Conservation (phyloP, 345 rosid species). For the Carallia pectinifolia region DNA sequence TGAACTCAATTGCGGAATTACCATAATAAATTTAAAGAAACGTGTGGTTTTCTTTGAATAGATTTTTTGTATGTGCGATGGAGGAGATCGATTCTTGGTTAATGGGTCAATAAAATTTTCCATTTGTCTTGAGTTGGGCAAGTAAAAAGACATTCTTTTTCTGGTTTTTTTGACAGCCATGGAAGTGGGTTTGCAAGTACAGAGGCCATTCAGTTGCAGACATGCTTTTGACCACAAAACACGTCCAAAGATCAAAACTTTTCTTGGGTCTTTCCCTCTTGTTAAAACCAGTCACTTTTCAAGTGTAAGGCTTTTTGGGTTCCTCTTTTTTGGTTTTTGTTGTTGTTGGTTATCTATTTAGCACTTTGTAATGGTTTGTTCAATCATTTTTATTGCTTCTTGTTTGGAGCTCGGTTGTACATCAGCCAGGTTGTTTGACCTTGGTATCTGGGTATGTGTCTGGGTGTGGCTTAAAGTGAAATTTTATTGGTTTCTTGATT, state of each 20-base stretch:
- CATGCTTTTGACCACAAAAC: slow-evolving; percentile 31
- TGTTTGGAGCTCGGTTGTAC: neutral
- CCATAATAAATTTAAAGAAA: no score
- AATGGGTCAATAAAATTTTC: slow-evolving; percentile 6
- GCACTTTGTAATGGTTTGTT: no score
- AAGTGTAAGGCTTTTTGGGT: slow-evolving; percentile 11
- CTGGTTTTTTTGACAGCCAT: slow-evolving; percentile 31
- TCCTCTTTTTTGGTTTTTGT: neutral
- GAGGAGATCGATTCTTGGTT: slow-evolving; percentile 13
- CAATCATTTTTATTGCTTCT: neutral
- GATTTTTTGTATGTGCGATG: slow-evolving; percentile 4
- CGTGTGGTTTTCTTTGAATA: no score
- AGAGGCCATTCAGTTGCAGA: slow-evolving; percentile 45
- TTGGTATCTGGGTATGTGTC: neutral
- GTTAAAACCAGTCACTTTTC: slow-evolving; percentile 19
- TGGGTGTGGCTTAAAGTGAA: slow-evolving; percentile 11
- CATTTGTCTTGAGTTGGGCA: neutral
- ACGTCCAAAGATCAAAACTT: slow-evolving; percentile 47
- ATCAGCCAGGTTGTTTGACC: neutral
- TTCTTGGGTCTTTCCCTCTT: slow-evolving; percentile 45
- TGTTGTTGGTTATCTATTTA: no score
- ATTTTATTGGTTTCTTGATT: slow-evolving; percentile 6
- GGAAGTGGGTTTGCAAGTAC: slow-evolving; percentile 65
- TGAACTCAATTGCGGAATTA: no score
- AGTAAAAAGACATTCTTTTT: slow-evolving; percentile 9